A percentile compares a stretch with the other conserved stretches of the same genome.
Evolutionary conservation across 1,139 yeast genomes (phyloP).

Genomic region (Kodamaea anthophila): DNA sequence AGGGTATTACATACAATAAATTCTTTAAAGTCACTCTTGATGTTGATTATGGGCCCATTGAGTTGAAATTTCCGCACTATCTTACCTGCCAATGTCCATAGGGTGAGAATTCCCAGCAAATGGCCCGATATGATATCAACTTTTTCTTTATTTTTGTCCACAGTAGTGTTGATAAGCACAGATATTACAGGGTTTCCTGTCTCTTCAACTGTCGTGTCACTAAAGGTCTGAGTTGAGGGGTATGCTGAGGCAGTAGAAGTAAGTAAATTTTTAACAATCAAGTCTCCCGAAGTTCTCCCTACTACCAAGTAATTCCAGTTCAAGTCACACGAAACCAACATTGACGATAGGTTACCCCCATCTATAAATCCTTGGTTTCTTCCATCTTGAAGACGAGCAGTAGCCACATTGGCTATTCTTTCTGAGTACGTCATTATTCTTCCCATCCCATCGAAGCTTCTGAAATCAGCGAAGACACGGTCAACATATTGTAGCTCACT

Average conservation of each 20-base stretch:
- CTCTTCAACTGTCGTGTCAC: constrained; percentile 6
- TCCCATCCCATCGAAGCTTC: constrained; percentile 31
- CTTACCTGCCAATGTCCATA: constrained; percentile 27
- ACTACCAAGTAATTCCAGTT: constrained; percentile 32
- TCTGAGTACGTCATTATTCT: constrained; percentile 30
- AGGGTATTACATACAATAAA: constrained; percentile 21
- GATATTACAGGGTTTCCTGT: constrained; percentile 13
- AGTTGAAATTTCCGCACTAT: constrained; percentile 13
- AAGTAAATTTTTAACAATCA: constrained; percentile 27
- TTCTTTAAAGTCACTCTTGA: constrained; percentile 28
- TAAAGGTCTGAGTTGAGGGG: constrained; percentile 17
- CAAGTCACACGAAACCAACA: constrained; percentile 20
- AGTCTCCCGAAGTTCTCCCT: constrained; percentile 25
- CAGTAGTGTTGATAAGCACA: constrained; percentile 17
- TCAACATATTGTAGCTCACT: constrained; percentile 21
- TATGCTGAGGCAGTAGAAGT: constrained; percentile 29
- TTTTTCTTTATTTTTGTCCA: constrained; percentile 21
- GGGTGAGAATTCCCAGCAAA: constrained; percentile 18
- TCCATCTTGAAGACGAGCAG: constrained; percentile 38
- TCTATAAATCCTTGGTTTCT: constrained; percentile 36
- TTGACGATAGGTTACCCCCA: constrained; percentile 24
- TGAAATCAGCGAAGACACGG: constrained; percentile 29
- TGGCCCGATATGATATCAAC: constrained; percentile 27
- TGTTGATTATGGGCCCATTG: constrained; percentile 16
- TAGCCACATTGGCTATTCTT: constrained; percentile 30